Evolutionary conservation across 192 early-diverging fungal species (phyloP).

Genomic region (Linnemannia schmuckeri): DNA sequence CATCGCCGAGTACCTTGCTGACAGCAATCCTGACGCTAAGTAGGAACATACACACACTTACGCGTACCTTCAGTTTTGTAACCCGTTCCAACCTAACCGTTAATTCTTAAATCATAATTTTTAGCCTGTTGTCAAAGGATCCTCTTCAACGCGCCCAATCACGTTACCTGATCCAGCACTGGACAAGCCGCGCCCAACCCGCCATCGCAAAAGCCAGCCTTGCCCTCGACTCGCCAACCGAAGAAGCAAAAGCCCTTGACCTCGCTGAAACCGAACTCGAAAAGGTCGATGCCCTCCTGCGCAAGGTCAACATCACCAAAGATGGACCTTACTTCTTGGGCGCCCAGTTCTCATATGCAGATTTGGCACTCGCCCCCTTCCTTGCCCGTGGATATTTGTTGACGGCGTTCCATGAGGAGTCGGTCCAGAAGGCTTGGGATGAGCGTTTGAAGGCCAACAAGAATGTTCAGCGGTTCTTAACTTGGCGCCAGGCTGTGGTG

Average conservation of each 20-base stretch:
- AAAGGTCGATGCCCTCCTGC: slow-evolving; percentile 4
- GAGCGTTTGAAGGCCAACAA: not conserved
- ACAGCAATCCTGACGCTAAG: slow-evolving; percentile 64
- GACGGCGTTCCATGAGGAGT: slow-evolving; percentile 6
- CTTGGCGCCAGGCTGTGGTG: slow-evolving; percentile 4
- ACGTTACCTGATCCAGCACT: slow-evolving; percentile 54
- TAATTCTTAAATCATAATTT: too few relatives aligned
- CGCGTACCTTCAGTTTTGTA: not conserved
- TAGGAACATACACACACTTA: slow-evolving; percentile 25
- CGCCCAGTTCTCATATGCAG: slow-evolving; percentile 49
- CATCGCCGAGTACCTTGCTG: slow-evolving; percentile 71
- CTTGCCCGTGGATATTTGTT: slow-evolving; percentile 26
- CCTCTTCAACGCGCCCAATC: slow-evolving; percentile 47
- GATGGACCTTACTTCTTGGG: slow-evolving; percentile 60
- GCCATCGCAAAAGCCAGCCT: slow-evolving; percentile 13
- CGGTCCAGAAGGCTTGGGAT: not conserved
- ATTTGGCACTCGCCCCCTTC: slow-evolving; percentile 53
- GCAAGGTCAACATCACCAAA: not conserved
- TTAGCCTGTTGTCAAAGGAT: slow-evolving; percentile 56
- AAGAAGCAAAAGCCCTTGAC: not conserved
- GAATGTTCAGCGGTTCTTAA: not conserved
- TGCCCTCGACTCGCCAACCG: slow-evolving; percentile 7
- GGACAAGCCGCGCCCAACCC: slow-evolving; percentile 7
- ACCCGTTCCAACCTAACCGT: not conserved
- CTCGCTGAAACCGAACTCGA: not conserved